phyloP scores from a whole-genome alignment of 805 yeast species.

The Blastobotrys parvus region DNA sequence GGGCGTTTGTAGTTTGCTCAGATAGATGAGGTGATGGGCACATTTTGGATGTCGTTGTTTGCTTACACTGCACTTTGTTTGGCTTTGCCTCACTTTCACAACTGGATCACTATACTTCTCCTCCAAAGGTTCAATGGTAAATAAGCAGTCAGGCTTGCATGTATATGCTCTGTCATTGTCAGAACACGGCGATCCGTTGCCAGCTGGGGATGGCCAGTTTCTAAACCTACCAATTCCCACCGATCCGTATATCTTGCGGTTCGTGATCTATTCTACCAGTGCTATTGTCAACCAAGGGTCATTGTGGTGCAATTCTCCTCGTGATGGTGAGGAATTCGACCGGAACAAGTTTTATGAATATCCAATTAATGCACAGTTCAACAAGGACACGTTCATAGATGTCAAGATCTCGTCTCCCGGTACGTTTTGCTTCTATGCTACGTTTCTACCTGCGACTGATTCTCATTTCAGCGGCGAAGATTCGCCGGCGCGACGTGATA shows the following conservation, averaged over 20 bases:
- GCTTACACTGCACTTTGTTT: no score
- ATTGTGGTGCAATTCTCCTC: conserved; percentile 69
- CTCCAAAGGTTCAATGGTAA: no score
- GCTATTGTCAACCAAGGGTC: conserved; percentile 61
- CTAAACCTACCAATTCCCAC: conserved; percentile 33
- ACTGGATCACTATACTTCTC: no score
- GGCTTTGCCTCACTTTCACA: no score
- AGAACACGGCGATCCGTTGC: conserved; percentile 23
- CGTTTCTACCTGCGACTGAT: conserved; percentile 36
- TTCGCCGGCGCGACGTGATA: no score
- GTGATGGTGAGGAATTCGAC: conserved; percentile 38
- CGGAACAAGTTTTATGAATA: conserved; percentile 48
- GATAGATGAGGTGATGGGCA: no score
- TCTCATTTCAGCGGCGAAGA: conserved; percentile 12
- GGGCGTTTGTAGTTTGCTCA: no score
- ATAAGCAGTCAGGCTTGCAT: no score
- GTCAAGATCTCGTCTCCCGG: conserved; percentile 68
- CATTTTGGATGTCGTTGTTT: no score
- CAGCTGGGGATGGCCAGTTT: conserved; percentile 30
- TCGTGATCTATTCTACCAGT: conserved; percentile 69
- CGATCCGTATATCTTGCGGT: conserved; percentile 38
- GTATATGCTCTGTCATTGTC: conserved; percentile 19
- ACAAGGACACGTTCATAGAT: conserved; percentile 51
- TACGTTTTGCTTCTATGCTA: conserved; percentile 63
- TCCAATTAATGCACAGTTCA: conserved; percentile 47